Evolutionary conservation across 78 protist genomes (phyloP), one percentile per base, ranked within the genome.

Genomic region (Dictyostelium firmibasis): DNA sequence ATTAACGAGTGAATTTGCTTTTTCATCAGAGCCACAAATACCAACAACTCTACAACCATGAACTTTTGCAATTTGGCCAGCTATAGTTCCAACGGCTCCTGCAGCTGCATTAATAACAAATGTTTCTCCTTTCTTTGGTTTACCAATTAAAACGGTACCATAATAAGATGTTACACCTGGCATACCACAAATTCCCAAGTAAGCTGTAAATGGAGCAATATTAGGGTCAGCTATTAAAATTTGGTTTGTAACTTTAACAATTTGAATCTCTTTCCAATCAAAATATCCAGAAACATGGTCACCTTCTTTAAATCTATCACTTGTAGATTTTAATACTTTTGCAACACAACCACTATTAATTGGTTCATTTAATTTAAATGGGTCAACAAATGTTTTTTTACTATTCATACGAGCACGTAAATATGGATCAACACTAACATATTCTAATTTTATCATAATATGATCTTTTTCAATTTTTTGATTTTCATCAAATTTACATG

Each of bases 111-210:
- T 25, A 6, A 96, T 97, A 35, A 85, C 89, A 3, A 89, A 44
- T 27, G 88, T 81, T 81, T 96, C 93, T n/a, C 97, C 97, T 79
- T 86, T 35, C 23, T 96, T 96, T 29, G 97, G 97, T 64, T 86
- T 43, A 23, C 79, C 79, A 57, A 96, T 60, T 31, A 44, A 13
- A 23, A 36, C 4, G 0, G 91, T 18, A n/a, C 92, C 85, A 50
- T n/a, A 27, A 13, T 89, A 96, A 1, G 97, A 96, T 14, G 97
- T 88, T 7, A 50, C 31, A 25, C 97, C 97, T 5, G 97, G 69
- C 89, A 96, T 83, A 64, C 97, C 97, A 23, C 93, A 57, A 23
- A 53, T 27, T 18, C 79, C 27, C 31, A 77, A n/a, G 25, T 33
- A 72, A 5, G 25, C 25, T 4, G 43, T 8, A 13, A 72, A 31